Evolutionary conservation across 2,329 filamentous ascomycete genomes (phyloP).

Genomic region (Xylaria sp.): DNA sequence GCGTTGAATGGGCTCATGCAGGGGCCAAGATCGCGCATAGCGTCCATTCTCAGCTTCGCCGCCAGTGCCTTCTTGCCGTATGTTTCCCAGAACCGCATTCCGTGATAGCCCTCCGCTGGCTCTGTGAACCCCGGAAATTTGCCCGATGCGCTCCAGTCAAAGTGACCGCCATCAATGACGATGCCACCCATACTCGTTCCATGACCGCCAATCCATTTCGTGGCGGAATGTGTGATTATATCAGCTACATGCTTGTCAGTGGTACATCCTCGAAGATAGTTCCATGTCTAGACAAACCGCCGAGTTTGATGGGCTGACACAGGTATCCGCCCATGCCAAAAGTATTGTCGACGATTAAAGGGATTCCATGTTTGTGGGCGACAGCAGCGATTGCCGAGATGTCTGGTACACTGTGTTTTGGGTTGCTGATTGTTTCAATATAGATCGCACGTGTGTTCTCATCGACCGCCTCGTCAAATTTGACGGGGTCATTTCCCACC

Average conservation of each 20-base stretch:
- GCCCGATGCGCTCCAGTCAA: conserved; percentile 76
- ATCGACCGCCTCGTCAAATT: conserved; percentile 48
- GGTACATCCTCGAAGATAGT: conserved; percentile 14
- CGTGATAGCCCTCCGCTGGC: conserved; percentile 75
- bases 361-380: conserved; percentile 58
- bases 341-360: conserved; percentile 71
- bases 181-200: conserved; percentile 77
- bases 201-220: conserved; percentile 80
- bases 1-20: conserved; percentile 78
- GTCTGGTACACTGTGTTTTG: conserved; percentile 65
- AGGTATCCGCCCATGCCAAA: conserved; percentile 78
- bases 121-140: conserved; percentile 79
- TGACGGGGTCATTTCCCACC: conserved; percentile 47
- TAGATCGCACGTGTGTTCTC: conserved; percentile 50
- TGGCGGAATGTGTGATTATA: conserved; percentile 77
- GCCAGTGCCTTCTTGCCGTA: conserved; percentile 74
- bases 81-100: conserved; percentile 76
- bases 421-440: conserved; percentile 51
- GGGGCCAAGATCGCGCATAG: conserved; percentile 74
- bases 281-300: conserved; percentile 49
- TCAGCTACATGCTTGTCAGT: conserved; percentile 59
- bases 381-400: conserved; percentile 73
- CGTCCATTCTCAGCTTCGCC: conserved; percentile 75
- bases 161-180: conserved; percentile 75
- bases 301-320: conserved; percentile 73